Conservation (phyloP, 768 basidiomycete species). For the Leccinum variicolor region DNA sequence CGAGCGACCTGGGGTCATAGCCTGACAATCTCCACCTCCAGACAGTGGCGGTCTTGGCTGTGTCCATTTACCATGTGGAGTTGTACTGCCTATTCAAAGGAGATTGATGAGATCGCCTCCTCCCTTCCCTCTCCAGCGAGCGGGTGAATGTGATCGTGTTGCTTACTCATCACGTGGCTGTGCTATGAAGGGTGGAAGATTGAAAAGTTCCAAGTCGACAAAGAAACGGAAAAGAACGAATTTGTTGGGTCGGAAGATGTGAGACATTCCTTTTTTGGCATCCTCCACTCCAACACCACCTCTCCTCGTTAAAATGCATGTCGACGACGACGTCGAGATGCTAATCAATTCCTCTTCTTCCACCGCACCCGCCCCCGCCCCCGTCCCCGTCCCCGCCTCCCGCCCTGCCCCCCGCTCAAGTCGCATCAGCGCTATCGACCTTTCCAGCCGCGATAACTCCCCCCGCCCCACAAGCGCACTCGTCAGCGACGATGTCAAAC, state of each 20-base stretch:
- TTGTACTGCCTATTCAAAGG: too few species aligned
- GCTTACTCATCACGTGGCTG: constrained; percentile 25
- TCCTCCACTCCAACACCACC: constrained; percentile 30
- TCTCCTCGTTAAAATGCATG: not conserved
- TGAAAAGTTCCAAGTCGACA: constrained; percentile 25
- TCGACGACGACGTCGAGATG: constrained; percentile 32
- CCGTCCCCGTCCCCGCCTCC: constrained; percentile 5
- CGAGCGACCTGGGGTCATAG: too few species aligned
- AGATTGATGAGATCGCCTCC: too few species aligned
- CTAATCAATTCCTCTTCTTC: not conserved
- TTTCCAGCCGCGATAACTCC: constrained; percentile 32
- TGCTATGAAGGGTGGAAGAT: constrained; percentile 2
- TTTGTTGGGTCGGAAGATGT: constrained; percentile 9
- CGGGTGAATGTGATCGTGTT: too few species aligned
- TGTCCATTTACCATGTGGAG: too few species aligned
- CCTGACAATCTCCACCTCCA: not conserved
- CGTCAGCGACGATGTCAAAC: constrained; percentile 21
- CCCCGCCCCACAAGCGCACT: constrained; percentile 3
- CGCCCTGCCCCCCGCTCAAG: constrained; percentile 10
- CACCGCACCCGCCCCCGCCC: not conserved
- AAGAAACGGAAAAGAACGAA: constrained; percentile 9
- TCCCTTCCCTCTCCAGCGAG: too few species aligned
- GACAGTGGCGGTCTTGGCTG: not conserved
- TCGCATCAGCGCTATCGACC: constrained; percentile 22
- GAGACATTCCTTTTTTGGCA: constrained; percentile 38